Evolutionary conservation across 441 rosid genomes (phyloP), one percentile per base, ranked within the genome.

Genomic region (Omphalea diandra): DNA sequence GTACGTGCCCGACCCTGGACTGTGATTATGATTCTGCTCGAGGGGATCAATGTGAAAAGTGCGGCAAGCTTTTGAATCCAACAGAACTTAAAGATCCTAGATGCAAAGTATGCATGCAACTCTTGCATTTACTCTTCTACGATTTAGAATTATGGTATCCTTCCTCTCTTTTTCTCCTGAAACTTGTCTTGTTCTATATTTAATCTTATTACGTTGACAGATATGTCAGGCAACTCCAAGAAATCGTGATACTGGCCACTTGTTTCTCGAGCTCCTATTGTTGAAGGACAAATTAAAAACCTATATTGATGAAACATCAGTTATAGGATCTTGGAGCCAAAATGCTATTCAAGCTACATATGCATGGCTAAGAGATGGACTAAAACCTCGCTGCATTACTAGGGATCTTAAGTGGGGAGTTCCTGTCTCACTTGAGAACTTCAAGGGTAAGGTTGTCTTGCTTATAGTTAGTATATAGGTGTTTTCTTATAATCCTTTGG

Each of bases 351-450:
- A 89, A 71, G 81, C 86, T 20, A 90, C 97, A 26, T 49, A 85
- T 61, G 90, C 92, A 56, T 87, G 93, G 97, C 97, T 90, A 53
- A 86, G 77, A 65, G 95, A 90, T 74, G 97, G 97, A 63, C 83
- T 93, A 74, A 87, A 75, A 76, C 84, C 75, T 43, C 77, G 95
- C 32, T 86, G 98, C 67, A 93, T 93, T 78, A 93, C 97, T 5
- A 85, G 97, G 77, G 97, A 93, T 80, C 85, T 93, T 67, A 93
- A 86, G 79, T 93, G 97, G 96, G 98, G 98, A 27, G 98, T 90
- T 73, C 87, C 96, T 41, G 94, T 88, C 68, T 97, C 98, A 44
- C 97, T 82, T 66, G 89, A 89, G 61, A 87, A 84, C 70, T 93
- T 84, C 74, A 77, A 80, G 79, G 97, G 90, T 31, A 93, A 93